Conservation (phyloP, 371 early-diverging fungal genomes). For the Mortierella sp. region DNA sequence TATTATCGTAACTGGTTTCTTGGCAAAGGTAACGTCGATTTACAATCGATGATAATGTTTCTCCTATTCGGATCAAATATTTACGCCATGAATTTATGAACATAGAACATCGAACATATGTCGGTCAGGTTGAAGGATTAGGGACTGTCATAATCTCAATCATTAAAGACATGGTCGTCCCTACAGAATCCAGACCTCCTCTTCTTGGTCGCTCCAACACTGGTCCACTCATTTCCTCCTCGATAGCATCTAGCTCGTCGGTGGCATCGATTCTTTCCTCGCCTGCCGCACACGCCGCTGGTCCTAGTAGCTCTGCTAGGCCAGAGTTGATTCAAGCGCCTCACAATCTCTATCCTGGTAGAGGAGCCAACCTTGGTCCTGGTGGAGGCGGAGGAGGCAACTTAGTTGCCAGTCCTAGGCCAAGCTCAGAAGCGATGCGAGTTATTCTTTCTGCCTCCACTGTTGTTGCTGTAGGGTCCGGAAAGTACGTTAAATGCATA, state of each 20-base stretch:
- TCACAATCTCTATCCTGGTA: conserved; percentile 25
- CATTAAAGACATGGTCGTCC: conserved; percentile 49
- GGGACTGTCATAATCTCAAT: conserved; percentile 54
- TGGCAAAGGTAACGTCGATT: conserved; percentile 39
- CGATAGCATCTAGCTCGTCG: neutral
- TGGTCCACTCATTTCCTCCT: neutral
- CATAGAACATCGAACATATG: conserved; percentile 51
- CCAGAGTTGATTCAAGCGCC: conserved; percentile 23
- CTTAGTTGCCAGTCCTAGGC: conserved; percentile 11
- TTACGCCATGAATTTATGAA: neutral
- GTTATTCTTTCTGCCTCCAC: conserved; percentile 24
- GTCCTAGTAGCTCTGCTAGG: neutral
- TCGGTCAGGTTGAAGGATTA: conserved; percentile 48
- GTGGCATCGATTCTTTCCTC: neutral
- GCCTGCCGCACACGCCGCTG: neutral
- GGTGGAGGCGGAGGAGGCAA: conserved; percentile 6
- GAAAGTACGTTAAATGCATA: conserved; percentile 8
- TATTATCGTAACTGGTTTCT: conserved; percentile 56
- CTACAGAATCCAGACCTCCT: conserved; percentile 15
- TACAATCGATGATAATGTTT: neutral
- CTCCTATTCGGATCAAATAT: neutral
- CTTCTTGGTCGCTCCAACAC: neutral
- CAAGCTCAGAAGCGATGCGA: conserved; percentile 44
- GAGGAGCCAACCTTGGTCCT: neutral
- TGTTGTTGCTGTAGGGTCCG: conserved; percentile 1